Evolutionary conservation across 306 rosid genomes (phyloP).

Genomic region (Aeschynomene evenia): DNA sequence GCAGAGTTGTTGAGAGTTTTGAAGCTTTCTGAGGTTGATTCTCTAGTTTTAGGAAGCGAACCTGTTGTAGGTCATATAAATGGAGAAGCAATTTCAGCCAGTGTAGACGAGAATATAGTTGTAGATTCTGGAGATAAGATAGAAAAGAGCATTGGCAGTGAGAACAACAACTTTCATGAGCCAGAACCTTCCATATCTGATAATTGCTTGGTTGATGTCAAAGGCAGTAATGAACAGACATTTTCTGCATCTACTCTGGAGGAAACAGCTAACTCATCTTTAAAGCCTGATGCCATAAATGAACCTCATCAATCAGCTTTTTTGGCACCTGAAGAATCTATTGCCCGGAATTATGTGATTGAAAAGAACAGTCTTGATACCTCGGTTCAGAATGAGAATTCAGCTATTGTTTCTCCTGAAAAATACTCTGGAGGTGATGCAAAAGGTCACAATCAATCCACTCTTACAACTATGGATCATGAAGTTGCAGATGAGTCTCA

Average conservation of each 20-base stretch:
- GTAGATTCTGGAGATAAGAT: conserved; percentile 46
- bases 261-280: conserved; percentile 37
- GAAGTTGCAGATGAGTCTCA: conserved; percentile 43
- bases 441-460: conserved; percentile 36
- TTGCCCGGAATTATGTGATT: conserved; percentile 35
- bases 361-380: conserved; percentile 44
- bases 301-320: conserved; percentile 38
- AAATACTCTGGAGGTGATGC: conserved; percentile 31
- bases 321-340: conserved; percentile 40
- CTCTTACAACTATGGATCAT: conserved; percentile 34
- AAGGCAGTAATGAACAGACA: conserved; percentile 36
- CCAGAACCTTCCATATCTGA: conserved; percentile 43
- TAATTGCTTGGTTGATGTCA: conserved; percentile 41
- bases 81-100: conserved; percentile 33
- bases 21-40: conserved; percentile 59
- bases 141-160: conserved; percentile 39
- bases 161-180: conserved; percentile 34
- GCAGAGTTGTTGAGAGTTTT: conserved; percentile 70
- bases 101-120: conserved; percentile 40
- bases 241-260: conserved; percentile 37
- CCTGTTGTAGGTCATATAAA: conserved; percentile 33
- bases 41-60: conserved; percentile 40
- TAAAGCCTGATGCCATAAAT: conserved; percentile 35
- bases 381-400: conserved; percentile 42
- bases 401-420: conserved; percentile 41